Evolutionary conservation across 2,329 filamentous ascomycete genomes (phyloP), one percentile per base, ranked within the genome.

Genomic region (Colletotrichum endophyticum): DNA sequence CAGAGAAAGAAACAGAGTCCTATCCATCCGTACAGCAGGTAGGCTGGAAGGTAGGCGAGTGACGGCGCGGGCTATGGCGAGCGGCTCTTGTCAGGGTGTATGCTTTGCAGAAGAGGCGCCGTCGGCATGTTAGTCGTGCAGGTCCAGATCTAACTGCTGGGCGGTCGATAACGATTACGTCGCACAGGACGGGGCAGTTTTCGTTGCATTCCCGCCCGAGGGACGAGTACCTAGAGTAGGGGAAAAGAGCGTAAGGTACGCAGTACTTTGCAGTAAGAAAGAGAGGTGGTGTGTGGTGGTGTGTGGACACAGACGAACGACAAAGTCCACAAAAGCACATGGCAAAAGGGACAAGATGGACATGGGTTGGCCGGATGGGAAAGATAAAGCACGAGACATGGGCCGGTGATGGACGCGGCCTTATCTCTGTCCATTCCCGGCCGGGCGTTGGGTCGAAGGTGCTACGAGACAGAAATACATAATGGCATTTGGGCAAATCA

Each of bases 391-490:
- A 78, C 78, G 62, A 66, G 32, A 64, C 44, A 56, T 34, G 59
- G 59, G 70, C 68, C 49, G 57, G 72, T 64, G 67, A 75, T 63
- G 49, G 44, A 70, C 67, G 80, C 78, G 61, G 71, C 70, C 83
- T 84, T 84, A 84, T 84, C 83, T 83, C 70, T 75, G 68, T 72
- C 71, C 77, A 77, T 72, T 74, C 75, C 32, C 67, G 67, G 72
- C 66, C 34, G 39, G 22, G 63, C 62, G 39, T 39, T 61, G 61
- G 61, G 22, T 15, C 32, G 66, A 75, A 77, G 69, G 53, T 69
- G 79, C 64, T 75, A 84, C 80, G 80, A 84, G 80, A 84, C 84
- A 79, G 80, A 82, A 85, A 85, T 85, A 85, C 84, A 82, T 85
- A 85, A 85, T 85, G 80, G 77, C 39, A 81, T 83, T 81, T 22